Base-by-base conservation (phyloP, 2,329 filamentous ascomycete species). In the Dothideomycetes sp. region DNA sequence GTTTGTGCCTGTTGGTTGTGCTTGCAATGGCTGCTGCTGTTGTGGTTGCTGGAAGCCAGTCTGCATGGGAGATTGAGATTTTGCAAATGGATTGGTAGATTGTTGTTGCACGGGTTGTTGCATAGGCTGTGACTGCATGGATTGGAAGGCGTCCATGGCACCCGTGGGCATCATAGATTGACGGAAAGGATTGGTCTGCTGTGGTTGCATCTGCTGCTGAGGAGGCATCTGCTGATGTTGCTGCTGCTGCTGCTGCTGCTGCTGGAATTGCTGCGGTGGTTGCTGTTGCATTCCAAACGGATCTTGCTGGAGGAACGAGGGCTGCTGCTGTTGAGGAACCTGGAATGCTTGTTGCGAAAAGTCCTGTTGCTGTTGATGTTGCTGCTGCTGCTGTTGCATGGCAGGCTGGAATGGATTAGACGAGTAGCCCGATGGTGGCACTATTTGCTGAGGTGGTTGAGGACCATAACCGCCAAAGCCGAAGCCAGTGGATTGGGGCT, bases 381-480 rank as follows among this genome's bases (percentile, higher is more conserved):
- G n/a, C n/a, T n/a, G n/a, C n/a, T n/a, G n/a, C n/a, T n/a, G n/a
- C n/a, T n/a, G n/a, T n/a, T n/a, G n/a, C n/a, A n/a, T n/a, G n/a
- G n/a, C n/a, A n/a, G n/a, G n/a, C n/a, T n/a, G n/a, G n/a, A n/a
- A n/a, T n/a, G n/a, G n/a, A n/a, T n/a, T n/a, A n/a, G n/a, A n/a
- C n/a, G n/a, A n/a, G n/a, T n/a, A n/a, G n/a, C n/a, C n/a, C n/a
- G n/a, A n/a, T n/a, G n/a, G n/a, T n/a, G n/a, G n/a, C n/a, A n/a
- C n/a, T n/a, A n/a, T n/a, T n/a, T n/a, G n/a, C 20, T 45, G 60
- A 30, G 82, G 81, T 1, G 83, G 77, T 50, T 82, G 77, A 15
- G 77, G 69, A 3, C 80, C 77, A 57, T 85, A 94, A 2, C 84
- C 85, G 27, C 84, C 86, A 57, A 94, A 94, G 0, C 84, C 85